A percentile compares a stretch with the other conserved stretches of the same genome.
Conservation (phyloP, 352 stramenopile species). For the Phytophthora gonapodyides region DNA sequence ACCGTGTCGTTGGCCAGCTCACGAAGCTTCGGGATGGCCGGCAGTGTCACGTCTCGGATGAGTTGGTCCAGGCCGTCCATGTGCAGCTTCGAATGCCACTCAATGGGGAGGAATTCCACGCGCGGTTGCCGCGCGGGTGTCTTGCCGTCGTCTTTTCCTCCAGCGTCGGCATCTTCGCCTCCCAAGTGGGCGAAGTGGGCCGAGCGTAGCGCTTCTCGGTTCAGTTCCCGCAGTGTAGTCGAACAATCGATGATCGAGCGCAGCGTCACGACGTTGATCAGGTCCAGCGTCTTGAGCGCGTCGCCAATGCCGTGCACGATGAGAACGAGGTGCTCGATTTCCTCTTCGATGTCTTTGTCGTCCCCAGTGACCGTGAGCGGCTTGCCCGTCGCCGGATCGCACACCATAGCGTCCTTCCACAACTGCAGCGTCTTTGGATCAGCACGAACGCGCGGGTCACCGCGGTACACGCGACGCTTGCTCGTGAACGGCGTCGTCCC, state of each 20-base stretch:
- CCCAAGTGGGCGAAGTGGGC: conserved; percentile 68
- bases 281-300: conserved; percentile 83
- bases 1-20: conserved; percentile 94
- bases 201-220: conserved; percentile 66
- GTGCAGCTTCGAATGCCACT: conserved; percentile 89
- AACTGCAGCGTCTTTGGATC: conserved; percentile 56
- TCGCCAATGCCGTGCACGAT: conserved; percentile 92
- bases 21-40: conserved; percentile 90
- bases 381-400: conserved; percentile 33
- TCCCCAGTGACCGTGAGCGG: conserved; percentile 46
- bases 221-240: conserved; percentile 65
- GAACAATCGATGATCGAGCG: conserved; percentile 85
- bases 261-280: conserved; percentile 84
- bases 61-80: conserved; percentile 71
- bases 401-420: conserved; percentile 66
- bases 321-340: conserved; percentile 87
- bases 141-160: conserved; percentile 15
- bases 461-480: conserved; percentile 78
- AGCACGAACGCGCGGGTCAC: conserved; percentile 69
- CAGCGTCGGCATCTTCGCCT: conserved; percentile 25
- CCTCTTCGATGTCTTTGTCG: conserved; percentile 71
- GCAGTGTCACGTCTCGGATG: conserved; percentile 77
- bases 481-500: conserved; percentile 83
- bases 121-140: conserved; percentile 27
- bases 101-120: conserved; percentile 84